A percentile compares a stretch with the other conserved stretches of the same genome.
Conservation (phyloP, 2,329 filamentous ascomycete genomes). For the Raffaelea ambrosiae region DNA sequence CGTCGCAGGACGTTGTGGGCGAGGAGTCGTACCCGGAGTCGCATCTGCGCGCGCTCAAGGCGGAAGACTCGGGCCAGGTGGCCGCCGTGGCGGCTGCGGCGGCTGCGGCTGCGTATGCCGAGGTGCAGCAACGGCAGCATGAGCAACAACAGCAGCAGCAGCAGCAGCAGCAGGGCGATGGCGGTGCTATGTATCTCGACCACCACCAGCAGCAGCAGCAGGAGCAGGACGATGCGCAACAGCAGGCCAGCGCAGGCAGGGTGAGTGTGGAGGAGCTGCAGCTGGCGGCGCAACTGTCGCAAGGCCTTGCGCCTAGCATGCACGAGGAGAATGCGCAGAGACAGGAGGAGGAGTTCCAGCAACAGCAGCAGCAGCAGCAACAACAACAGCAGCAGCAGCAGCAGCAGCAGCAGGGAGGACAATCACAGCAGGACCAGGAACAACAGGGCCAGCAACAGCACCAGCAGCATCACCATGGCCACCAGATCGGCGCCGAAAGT, state of each 20-base stretch:
- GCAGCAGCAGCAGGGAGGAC: conserved; percentile 10
- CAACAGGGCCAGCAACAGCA: neutral
- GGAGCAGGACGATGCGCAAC: conserved; percentile 31
- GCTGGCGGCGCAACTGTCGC: conserved; percentile 48
- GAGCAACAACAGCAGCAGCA: conserved; percentile 9
- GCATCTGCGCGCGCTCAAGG: conserved; percentile 12
- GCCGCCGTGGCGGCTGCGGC: neutral
- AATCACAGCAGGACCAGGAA: conserved; percentile 1
- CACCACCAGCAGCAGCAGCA: conserved; percentile 17
- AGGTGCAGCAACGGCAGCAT: conserved; percentile 2
- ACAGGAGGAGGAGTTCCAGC: conserved; percentile 17
- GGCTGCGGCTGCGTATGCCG: neutral
- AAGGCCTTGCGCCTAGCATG: conserved; percentile 44
- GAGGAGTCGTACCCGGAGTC: conserved; percentile 13
- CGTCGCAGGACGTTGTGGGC: neutral
- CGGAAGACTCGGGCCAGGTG: conserved; percentile 5
- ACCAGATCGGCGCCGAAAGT: conserved; percentile 8
- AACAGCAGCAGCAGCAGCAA: neutral
- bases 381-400: conserved; percentile 14
- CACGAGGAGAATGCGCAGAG: conserved; percentile 32
- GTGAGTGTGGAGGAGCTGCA: conserved; percentile 48
- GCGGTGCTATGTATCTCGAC: neutral
- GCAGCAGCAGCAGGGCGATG: neutral
- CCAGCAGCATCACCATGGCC: conserved; percentile 5
- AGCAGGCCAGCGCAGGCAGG: conserved; percentile 17